Base-by-base conservation (phyloP, 768 basidiomycete species). In the Sutorius australiensis region DNA sequence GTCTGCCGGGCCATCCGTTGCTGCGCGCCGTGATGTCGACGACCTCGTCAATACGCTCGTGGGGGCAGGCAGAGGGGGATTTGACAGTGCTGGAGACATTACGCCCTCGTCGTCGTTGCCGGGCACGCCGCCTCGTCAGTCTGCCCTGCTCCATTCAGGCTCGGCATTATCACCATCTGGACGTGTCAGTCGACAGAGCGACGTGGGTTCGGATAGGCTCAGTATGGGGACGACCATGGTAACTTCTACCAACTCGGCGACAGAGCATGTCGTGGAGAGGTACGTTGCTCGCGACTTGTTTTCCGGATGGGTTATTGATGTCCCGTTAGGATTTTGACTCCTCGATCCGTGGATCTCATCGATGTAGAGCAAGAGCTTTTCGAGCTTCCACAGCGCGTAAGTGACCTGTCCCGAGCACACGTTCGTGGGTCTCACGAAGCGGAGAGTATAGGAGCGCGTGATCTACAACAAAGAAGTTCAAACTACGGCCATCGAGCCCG, bases 291-390 rank as follows among this genome's bases (percentile, higher is more conserved):
- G 2, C 10, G 33, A 6, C 19, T 44, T 30, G 17, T 46, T 12
- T 28, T 16, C 9, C 21, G 36, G 46, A 30, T 38, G 12, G 59
- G 41, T 24, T 24, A 21, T n/a, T 46, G n/a, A 46, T 39, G 57
- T 58, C 54, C 14, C 32, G 31, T 8, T 56, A 89, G 87, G 52
- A 74, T 75, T 41, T 74, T 89, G 62, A 83, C 80, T 5, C 83
- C 86, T 11, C 78, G 87, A 39, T 76, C 80, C 30, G 74, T 83
- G 39, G 90, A 92, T 64, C 77, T 93, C n/a, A 81, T 95, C 46
- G 91, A 95, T 59, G 78, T 90, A 16, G 89, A 93, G 58, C 86
- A 92, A 63, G 94, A 97, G 64, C 73, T 97, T 6, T 95, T 92
- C 60, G 93, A 95, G 61, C 73, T 94, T 11, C 93, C 93, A 3